A percentile compares a stretch with the other conserved stretches of the same genome.
Conservation (phyloP, 2,329 filamentous ascomycete genomes). For the Fusarium cicatricum region DNA sequence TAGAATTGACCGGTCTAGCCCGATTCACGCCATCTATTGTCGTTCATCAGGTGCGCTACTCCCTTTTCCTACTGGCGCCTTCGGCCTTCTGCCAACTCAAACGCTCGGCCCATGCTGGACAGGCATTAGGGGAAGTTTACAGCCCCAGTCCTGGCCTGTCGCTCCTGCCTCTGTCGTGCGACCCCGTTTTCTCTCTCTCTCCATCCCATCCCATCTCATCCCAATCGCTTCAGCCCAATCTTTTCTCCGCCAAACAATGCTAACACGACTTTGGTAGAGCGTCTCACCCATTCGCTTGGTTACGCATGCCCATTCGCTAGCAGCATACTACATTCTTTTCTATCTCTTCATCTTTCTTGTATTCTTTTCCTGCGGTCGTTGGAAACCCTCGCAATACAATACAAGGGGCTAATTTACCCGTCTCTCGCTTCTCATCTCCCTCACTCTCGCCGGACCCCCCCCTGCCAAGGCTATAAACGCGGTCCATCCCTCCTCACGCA, state of each 20-base stretch:
- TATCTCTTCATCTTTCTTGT: conserved; percentile 19
- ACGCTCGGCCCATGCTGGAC: conserved; percentile 28
- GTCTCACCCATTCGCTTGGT: conserved; percentile 38
- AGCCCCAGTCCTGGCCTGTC: conserved; percentile 28
- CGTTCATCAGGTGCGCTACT: conserved; percentile 17
- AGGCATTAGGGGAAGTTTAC: conserved; percentile 31
- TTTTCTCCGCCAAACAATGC: conserved; percentile 31
- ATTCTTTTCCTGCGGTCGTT: conserved; percentile 5
- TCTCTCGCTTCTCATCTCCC: conserved; percentile 24
- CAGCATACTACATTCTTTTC: conserved; percentile 29
- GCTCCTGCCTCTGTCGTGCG: conserved; percentile 27
- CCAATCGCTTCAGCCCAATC: conserved; percentile 26
- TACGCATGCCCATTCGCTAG: conserved; percentile 32
- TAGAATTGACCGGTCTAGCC: conserved; percentile 26
- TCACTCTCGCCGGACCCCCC: conserved; percentile 20
- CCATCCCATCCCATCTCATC: conserved; percentile 13
- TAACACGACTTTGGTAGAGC: conserved; percentile 37
- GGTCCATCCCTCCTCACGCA: conserved; percentile 21
- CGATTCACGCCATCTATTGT: conserved; percentile 16
- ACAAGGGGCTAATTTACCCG: conserved; percentile 24
- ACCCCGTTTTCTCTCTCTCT: conserved; percentile 29
- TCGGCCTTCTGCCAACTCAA: conserved; percentile 19
- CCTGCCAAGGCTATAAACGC: conserved; percentile 29
- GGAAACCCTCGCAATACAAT: conserved; percentile 1
- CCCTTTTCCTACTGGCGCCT: conserved; percentile 27